Percentiles rank a stretch among this genome's conserved stretches.
These are phyloP conservation scores for Cryptococcus jaspeensis DNA, from an alignment of 1,284 basidiomycete species.

Conservation along the genomic window DNA sequence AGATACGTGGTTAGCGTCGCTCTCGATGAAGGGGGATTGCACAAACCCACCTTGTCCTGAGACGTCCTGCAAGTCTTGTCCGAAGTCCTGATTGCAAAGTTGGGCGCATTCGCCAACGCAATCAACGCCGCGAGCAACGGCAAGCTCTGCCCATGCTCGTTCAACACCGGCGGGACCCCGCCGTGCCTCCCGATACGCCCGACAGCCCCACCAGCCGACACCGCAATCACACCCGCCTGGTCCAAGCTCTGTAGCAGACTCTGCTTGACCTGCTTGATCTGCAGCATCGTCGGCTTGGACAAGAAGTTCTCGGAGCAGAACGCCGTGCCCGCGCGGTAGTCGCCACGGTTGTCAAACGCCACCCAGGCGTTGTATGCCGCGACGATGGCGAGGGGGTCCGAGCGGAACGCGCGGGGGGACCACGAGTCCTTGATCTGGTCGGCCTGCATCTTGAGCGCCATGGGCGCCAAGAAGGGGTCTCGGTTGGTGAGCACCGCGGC, in stretches of 20 bases:
- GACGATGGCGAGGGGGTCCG: constrained; percentile 78
- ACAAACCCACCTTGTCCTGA: constrained; percentile 74
- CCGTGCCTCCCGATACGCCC: constrained; percentile 28
- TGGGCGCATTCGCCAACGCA: constrained; percentile 84
- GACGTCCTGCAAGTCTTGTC: constrained; percentile 73
- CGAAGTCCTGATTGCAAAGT: constrained; percentile 81
- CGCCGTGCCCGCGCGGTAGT: constrained; percentile 65
- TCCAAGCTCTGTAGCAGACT: constrained; percentile 78
- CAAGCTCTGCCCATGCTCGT: constrained; percentile 69
- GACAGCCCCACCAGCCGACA: constrained; percentile 63
- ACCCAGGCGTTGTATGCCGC: constrained; percentile 83
- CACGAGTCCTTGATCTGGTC: constrained; percentile 74
- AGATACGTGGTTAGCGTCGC: not conserved
- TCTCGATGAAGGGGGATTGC: too few species aligned
- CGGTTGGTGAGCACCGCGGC: constrained; percentile 87
- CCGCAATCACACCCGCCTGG: constrained; percentile 74
- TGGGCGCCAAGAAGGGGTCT: constrained; percentile 84
- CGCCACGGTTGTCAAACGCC: constrained; percentile 64
- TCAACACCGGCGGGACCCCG: constrained; percentile 65
- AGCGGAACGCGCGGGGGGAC: constrained; percentile 70
- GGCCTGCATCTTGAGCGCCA: constrained; percentile 54
- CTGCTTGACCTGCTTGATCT: constrained; percentile 80
- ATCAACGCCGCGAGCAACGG: constrained; percentile 85
- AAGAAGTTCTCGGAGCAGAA: constrained; percentile 89
- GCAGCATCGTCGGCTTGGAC: constrained; percentile 74